Percentiles rank a stretch among this genome's conserved stretches.
Conservation (phyloP, 495 filamentous ascomycete genomes). For the Penicillium cataractarum region DNA sequence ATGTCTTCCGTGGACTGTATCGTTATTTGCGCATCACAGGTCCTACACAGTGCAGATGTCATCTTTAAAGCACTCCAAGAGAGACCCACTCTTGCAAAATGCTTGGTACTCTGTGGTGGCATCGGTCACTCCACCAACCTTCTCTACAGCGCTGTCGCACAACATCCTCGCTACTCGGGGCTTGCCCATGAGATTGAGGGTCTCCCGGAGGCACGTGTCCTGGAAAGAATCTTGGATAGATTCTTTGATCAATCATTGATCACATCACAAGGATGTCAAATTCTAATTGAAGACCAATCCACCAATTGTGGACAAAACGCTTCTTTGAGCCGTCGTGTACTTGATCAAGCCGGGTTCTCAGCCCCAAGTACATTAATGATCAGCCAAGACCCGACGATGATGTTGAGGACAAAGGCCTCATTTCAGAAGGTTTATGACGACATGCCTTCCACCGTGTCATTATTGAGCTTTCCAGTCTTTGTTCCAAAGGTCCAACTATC, state of each 20-base stretch:
- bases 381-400: constrained; percentile 46
- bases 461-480: constrained; percentile 39
- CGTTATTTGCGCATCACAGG: constrained; percentile 36
- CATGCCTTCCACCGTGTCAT: constrained; percentile 11
- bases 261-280: constrained; percentile 20
- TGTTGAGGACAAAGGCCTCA: constrained; percentile 36
- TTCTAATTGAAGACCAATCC: constrained; percentile 39
- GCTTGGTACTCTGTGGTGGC: constrained; percentile 41
- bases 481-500: constrained; percentile 30
- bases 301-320: constrained; percentile 47
- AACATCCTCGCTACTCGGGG: constrained; percentile 25
- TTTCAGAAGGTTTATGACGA: constrained; percentile 35
- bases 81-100: constrained; percentile 29
- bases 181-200: constrained; percentile 26
- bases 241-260: constrained; percentile 29
- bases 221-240: constrained; percentile 31
- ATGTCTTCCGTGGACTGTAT: constrained; percentile 23
- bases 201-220: constrained; percentile 35
- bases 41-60: constrained; percentile 15
- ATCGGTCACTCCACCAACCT: constrained; percentile 42
- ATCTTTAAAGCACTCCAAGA: constrained; percentile 25
- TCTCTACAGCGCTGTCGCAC: constrained; percentile 36
- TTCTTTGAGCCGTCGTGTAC: constrained; percentile 25
- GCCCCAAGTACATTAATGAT: constrained; percentile 26
- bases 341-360: constrained; percentile 26